A percentile compares a stretch with the other conserved stretches of the same genome.
Evolutionary conservation across 305 asterid species (phyloP).

Genomic region (Caryopteris hybrid): DNA sequence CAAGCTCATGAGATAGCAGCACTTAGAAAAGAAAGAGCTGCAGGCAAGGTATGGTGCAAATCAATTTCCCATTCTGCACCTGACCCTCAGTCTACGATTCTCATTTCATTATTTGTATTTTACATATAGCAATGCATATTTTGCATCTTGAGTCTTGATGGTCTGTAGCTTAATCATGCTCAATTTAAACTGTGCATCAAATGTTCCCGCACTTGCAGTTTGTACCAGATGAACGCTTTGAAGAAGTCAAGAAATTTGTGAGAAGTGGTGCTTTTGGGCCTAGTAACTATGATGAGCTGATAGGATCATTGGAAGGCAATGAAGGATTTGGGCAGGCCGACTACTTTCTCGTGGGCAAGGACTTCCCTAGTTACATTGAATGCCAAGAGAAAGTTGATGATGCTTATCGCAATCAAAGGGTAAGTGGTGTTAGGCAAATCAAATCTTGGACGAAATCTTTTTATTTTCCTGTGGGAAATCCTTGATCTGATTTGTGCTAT

Average conservation of each 20-base stretch:
- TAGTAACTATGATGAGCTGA: slow-evolving; percentile 49
- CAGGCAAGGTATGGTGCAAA: slow-evolving; percentile 60
- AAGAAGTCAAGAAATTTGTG: slow-evolving; percentile 69
- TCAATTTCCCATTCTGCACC: neutral
- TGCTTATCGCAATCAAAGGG: slow-evolving; percentile 74
- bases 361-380: slow-evolving; percentile 87
- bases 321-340: slow-evolving; percentile 86
- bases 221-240: slow-evolving; percentile 70
- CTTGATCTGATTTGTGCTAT: neutral
- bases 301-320: slow-evolving; percentile 90
- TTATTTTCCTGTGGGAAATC: too few relatives aligned
- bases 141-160: neutral
- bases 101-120: neutral
- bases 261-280: slow-evolving; percentile 79
- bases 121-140: neutral
- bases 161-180: neutral
- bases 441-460: neutral
- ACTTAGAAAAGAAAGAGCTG: slow-evolving; percentile 81
- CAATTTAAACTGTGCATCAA: neutral
- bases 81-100: neutral
- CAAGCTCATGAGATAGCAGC: slow-evolving; percentile 80
- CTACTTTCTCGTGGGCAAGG: slow-evolving; percentile 96
- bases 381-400: slow-evolving; percentile 92
- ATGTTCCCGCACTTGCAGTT: slow-evolving; percentile 43
- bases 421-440: slow-evolving; percentile 13